Base-by-base conservation (phyloP, 2,329 filamentous ascomycete genomes). In the Cladosporium sp. region DNA sequence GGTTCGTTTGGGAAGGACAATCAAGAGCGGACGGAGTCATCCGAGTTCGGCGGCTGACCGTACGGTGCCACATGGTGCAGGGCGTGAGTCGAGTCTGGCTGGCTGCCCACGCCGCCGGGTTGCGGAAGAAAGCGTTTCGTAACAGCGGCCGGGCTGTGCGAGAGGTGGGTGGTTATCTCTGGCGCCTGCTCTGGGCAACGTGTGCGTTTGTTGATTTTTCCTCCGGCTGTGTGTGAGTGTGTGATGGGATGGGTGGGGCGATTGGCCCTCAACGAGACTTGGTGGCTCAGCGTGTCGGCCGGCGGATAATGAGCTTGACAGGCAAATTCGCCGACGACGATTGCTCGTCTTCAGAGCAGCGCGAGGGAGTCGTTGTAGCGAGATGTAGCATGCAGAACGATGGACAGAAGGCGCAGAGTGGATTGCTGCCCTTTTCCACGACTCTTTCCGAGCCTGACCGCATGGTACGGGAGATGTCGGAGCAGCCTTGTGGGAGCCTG, bases 261-360 rank as follows among this genome's bases (percentile, higher is more conserved):
- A 59, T 59, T 59, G 56, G 52, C 26, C 56, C 56, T 59, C 56
- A 59, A 59, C 56, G 35, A 46, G 56, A 59, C 56, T 59, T 59
- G 56, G 56, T 23, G 56, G 56, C 56, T 59, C 56, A 59, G 56
- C 56, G 56, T 44, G 56, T 59, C 23, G 35, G 55, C 29, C 37
- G 56, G 56, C 37, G 56, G 23, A n/a, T 44, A 40, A 23, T 57
- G 33, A 8, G 29, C n/a, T 8, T 23, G 53, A 31, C 31, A 40
- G 56, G 18, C 29, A 59, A 10, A 37, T 31, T 8, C 56, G 23
- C 56, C 56, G 35, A 28, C 35, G 56, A 31, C 56, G 56, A 23
- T 31, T 29, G 35, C 37, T 40, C 35, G 37, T 28, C 37, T 29
- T 59, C n/a, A 16, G 33, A 8, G 23, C 21, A 46, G 33, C 23